Evolutionary conservation across 164 flowering plant genomes (phyloP).

Genomic region (Protea cynaroides): DNA sequence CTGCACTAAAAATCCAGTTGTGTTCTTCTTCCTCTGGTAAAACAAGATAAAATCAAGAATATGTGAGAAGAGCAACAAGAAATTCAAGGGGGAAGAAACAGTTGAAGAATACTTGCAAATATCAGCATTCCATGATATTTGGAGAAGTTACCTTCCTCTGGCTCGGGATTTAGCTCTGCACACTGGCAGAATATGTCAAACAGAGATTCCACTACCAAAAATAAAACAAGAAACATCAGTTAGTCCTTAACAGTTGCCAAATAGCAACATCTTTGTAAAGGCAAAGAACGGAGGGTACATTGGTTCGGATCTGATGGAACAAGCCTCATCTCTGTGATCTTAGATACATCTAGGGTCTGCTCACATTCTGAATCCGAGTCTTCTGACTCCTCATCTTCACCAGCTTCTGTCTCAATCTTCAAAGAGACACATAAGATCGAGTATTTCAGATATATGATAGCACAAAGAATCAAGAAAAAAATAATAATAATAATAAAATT

Average conservation of each 20-base stretch:
- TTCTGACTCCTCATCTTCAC: constrained; percentile 51
- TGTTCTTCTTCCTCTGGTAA: constrained; percentile 55
- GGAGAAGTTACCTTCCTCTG: constrained; percentile 43
- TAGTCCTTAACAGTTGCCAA: background rate
- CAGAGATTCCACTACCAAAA: constrained; percentile 58
- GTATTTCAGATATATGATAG: background rate
- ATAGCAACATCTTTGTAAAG: background rate
- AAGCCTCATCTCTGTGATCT: constrained; percentile 86
- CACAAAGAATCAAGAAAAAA: background rate
- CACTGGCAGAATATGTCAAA: constrained; percentile 79
- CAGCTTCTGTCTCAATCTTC: constrained; percentile 76
- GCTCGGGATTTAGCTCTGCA: constrained; percentile 93
- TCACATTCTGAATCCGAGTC: constrained; percentile 53
- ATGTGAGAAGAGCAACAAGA: background rate
- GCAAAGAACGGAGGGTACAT: constrained; percentile 30
- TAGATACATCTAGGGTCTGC: constrained; percentile 50
- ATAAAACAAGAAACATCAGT: constrained; percentile 7
- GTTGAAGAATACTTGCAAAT: background rate
- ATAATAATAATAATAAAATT: background rate
- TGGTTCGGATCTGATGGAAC: constrained; percentile 77
- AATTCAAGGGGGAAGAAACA: background rate
- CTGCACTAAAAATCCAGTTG: constrained; percentile 81
- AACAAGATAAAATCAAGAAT: constrained; percentile 5
- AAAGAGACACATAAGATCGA: constrained; percentile 8
- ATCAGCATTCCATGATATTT: background rate